These are phyloP conservation scores for Penicillium sp. DNA, from an alignment of 2,329 filamentous ascomycete genomes.

Conservation along the genomic window DNA sequence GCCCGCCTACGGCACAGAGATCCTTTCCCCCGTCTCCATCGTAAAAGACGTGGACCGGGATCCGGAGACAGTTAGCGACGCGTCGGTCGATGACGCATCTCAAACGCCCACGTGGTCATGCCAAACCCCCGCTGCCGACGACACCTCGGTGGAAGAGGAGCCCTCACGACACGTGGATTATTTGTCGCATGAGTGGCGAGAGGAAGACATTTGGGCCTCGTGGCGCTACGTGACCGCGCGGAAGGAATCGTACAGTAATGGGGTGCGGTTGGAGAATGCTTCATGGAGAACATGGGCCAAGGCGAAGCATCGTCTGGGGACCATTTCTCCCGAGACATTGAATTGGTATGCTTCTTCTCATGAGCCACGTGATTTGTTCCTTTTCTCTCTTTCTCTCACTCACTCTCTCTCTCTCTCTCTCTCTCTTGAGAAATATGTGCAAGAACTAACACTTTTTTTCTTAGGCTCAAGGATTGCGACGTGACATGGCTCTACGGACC, in stretches of 20 bases:
- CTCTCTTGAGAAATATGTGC: neutral
- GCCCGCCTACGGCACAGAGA: slow-evolving; percentile 40
- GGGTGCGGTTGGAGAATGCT: slow-evolving; percentile 82
- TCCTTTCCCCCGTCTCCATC: slow-evolving; percentile 42
- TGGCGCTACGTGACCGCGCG: slow-evolving; percentile 90
- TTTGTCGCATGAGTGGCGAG: slow-evolving; percentile 83
- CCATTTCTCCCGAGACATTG: slow-evolving; percentile 81
- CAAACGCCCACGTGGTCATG: slow-evolving; percentile 51
- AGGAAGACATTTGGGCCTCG: slow-evolving; percentile 96
- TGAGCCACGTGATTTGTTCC: neutral
- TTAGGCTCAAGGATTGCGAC: slow-evolving; percentile 91
- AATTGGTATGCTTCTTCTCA: slow-evolving; percentile 66
- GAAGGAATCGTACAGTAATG: slow-evolving; percentile 71
- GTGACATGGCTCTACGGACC: slow-evolving; percentile 97
- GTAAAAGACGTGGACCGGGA: neutral
- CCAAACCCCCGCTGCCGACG: slow-evolving; percentile 65
- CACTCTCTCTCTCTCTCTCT: too few relatives aligned
- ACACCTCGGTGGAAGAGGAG: slow-evolving; percentile 65
- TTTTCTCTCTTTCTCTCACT: too few relatives aligned
- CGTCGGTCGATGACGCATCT: slow-evolving; percentile 22
- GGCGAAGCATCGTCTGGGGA: slow-evolving; percentile 77
- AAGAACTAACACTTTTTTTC: slow-evolving; percentile 6
- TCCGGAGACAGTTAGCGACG: slow-evolving; percentile 16
- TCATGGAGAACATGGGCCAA: slow-evolving; percentile 98
- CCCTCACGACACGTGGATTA: slow-evolving; percentile 93